A percentile compares a stretch with the other conserved stretches of the same genome.
Evolutionary conservation across 306 rosid species (phyloP).

Genomic region (Psophocarpus tetragonolobus): DNA sequence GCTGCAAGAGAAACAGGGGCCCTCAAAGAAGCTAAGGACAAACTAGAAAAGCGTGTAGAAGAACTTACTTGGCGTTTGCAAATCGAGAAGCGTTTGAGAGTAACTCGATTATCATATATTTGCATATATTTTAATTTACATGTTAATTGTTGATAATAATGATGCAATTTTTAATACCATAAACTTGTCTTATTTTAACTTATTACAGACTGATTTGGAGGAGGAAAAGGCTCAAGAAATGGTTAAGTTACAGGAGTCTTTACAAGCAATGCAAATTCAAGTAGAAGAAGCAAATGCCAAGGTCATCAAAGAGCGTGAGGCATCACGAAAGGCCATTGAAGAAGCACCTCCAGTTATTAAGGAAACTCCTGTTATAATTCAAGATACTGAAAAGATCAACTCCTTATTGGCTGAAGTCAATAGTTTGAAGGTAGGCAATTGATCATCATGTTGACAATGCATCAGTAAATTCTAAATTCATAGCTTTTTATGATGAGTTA

Average conservation of each 20-base stretch:
- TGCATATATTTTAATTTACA: slow-evolving; percentile 23
- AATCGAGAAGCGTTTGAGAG: slow-evolving; percentile 96
- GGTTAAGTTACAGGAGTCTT: slow-evolving; percentile 70
- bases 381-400: slow-evolving; percentile 90
- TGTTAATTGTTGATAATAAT: slow-evolving; percentile 22
- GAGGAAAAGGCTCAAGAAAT: slow-evolving; percentile 92
- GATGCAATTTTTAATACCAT: slow-evolving; percentile 13
- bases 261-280: slow-evolving; percentile 82
- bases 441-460: background rate
- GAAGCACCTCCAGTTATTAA: slow-evolving; percentile 98
- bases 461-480: background rate
- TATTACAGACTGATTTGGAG: slow-evolving; percentile 89
- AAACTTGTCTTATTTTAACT: slow-evolving; percentile 28
- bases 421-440: slow-evolving; percentile 72
- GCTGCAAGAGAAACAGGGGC: slow-evolving; percentile 99
- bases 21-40: slow-evolving; percentile 98
- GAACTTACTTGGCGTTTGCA: slow-evolving; percentile 99
- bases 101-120: slow-evolving; percentile 43
- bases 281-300: slow-evolving; percentile 90
- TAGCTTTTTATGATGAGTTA: slow-evolving; percentile 15
- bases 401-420: slow-evolving; percentile 76
- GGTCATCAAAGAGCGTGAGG: slow-evolving; percentile 84
- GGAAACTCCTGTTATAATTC: slow-evolving; percentile 93
- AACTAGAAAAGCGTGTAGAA: slow-evolving; percentile 98
- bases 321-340: slow-evolving; percentile 79